Base-by-base conservation (phyloP, 352 stramenopile genomes). In the Peronospora tabacina region DNA sequence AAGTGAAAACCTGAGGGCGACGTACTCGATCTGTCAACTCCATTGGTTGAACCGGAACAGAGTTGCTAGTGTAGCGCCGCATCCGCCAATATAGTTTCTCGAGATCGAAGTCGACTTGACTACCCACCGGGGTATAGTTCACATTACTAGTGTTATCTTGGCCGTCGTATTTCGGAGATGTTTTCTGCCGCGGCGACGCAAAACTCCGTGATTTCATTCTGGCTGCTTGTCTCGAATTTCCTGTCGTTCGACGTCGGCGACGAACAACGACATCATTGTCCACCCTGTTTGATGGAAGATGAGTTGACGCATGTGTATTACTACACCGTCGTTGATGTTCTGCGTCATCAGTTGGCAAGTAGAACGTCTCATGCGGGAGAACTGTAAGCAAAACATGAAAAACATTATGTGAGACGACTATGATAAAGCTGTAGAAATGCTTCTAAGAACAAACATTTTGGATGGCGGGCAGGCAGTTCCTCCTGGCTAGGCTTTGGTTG, bases 11-110 rank as follows among this genome's bases (percentile, higher is more conserved):
- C 28, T 32, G 7, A 3, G 5, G 10, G 42, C 28, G 22, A 33
- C 24, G 16, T 52, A 32, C 41, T 61, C 45, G 29, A 44, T 49
- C 50, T 29, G 49, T 44, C 42, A 33, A 52, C 33, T 55, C 44
- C 36, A 52, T 66, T 24, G 44, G 41, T 55, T 55, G 43, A 64
- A 50, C 45, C 36, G 58, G 40, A 55, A 68, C 44, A 39, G 61
- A 54, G 61, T 67, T 59, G 37, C 58, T 68, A 33, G 58, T 68
- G 36, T 61, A 54, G 15, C 60, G 55, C 41, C 63, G 59, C 52
- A 69, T 46, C 12, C 56, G 51, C n/a, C 42, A 64, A 57, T 68
- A 70, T n/a, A 73, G 39, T 52, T 68, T 52, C 48, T 70, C 61
- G 19, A 67, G 49, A 51, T 48, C 42, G 22, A 70, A 41, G 17